Conservation (phyloP, 768 basidiomycete genomes). For the Termitomyces sp. region DNA sequence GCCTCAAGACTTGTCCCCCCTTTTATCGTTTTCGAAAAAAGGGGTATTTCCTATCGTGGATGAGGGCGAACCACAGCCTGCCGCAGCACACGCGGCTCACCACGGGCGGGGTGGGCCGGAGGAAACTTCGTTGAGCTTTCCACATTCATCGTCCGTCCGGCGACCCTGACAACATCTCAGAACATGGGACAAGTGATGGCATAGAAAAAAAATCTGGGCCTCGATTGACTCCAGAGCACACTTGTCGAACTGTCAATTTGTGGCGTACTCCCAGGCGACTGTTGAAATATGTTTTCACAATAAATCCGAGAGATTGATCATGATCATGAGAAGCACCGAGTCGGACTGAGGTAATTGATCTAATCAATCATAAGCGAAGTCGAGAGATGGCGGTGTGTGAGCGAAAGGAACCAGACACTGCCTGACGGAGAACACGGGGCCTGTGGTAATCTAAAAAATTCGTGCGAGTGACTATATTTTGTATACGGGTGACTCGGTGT, state of each 20-base stretch:
- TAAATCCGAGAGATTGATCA: neutral
- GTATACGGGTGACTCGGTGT: neutral
- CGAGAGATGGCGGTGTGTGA: neutral
- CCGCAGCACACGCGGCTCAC: neutral
- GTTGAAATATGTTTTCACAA: neutral
- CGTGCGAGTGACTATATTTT: neutral
- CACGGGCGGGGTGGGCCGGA: neutral
- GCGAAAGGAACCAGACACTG: neutral
- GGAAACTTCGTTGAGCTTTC: neutral
- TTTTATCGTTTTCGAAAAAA: neutral
- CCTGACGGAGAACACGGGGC: neutral
- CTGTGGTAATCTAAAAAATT: neutral
- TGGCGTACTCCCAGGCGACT: neutral
- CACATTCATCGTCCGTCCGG: neutral
- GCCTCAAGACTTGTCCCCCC: neutral
- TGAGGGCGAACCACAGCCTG: neutral
- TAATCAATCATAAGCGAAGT: neutral
- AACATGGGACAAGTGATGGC: neutral
- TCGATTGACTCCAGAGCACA: neutral
- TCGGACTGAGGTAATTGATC: neutral
- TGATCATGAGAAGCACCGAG: neutral
- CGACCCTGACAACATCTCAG: neutral
- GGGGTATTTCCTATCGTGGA: conserved; percentile 4
- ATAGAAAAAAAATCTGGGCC: neutral
- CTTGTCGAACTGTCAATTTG: neutral